phyloP scores from a whole-genome alignment of 192 early-diverging fungal species.

The Neocallimastix lanati region DNA sequence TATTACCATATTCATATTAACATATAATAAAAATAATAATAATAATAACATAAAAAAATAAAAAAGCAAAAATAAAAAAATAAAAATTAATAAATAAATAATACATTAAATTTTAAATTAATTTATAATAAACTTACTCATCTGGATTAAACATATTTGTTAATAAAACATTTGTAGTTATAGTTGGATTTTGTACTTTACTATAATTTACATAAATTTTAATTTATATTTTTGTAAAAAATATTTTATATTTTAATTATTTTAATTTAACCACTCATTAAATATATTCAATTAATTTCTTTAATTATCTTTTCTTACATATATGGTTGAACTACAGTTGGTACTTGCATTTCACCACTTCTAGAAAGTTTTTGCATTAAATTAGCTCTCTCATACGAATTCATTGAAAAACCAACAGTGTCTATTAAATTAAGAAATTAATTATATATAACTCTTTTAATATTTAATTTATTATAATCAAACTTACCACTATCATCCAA shows the following conservation, averaged over 20 bases:
- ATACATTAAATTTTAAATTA: too few species aligned
- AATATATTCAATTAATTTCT: too few species aligned
- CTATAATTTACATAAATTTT: conserved; percentile 8
- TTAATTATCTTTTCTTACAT: not conserved
- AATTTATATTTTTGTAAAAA: too few species aligned
- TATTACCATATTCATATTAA: too few species aligned
- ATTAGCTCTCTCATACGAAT: conserved; percentile 46
- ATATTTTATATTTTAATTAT: too few species aligned
- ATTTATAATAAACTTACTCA: conserved; percentile 48
- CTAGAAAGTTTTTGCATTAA: conserved; percentile 65
- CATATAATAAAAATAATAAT: conserved; percentile 6
- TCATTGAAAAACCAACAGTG: conserved; percentile 42
- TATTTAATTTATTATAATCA: not conserved
- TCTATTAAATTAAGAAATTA: conserved; percentile 27
- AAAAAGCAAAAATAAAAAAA: too few species aligned
- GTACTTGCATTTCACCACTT: conserved; percentile 11
- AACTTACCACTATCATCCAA: not conserved
- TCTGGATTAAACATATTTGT: conserved; percentile 76
- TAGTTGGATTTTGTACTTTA: conserved; percentile 26
- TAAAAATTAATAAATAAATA: too few species aligned
- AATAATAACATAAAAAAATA: not conserved
- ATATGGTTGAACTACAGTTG: conserved; percentile 4
- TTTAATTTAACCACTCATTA: too few species aligned
- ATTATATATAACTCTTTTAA: too few species aligned
- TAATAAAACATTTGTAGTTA: conserved; percentile 45